These are phyloP conservation scores for Scopulariopsis brevicaulis DNA, from an alignment of 2,329 filamentous ascomycete species.

Conservation along the genomic window DNA sequence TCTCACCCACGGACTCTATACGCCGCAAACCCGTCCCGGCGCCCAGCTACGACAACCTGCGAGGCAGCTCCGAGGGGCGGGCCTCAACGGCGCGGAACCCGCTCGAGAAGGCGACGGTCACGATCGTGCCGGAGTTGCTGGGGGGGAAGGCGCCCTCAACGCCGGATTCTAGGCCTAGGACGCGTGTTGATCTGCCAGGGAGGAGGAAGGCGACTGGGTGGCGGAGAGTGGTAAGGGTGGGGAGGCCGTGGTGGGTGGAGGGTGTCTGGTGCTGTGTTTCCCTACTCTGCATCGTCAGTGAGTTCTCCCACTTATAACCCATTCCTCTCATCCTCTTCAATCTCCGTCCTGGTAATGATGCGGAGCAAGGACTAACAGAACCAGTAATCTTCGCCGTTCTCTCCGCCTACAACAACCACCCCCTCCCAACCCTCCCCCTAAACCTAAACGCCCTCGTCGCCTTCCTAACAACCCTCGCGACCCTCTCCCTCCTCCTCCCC, in stretches of 20 bases:
- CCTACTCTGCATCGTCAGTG: conserved; percentile 2
- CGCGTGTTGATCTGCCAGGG: neutral
- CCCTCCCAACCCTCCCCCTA: conserved; percentile 11
- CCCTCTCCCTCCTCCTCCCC: conserved; percentile 12
- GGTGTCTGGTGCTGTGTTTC: neutral
- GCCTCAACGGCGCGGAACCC: conserved; percentile 1
- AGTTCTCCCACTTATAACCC: neutral
- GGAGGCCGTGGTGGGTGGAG: conserved; percentile 1
- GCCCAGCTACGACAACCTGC: neutral
- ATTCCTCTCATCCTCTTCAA: neutral
- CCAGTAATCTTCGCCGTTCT: conserved; percentile 6
- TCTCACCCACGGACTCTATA: conserved; percentile 1
- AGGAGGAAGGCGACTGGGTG: neutral
- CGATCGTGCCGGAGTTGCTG: conserved; percentile 4
- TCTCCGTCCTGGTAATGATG: neutral
- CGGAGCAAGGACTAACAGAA: neutral
- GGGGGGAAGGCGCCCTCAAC: conserved; percentile 1
- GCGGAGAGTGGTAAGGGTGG: neutral
- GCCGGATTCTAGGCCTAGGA: conserved; percentile 1
- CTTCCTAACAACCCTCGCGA: conserved; percentile 15
- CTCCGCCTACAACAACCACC: conserved; percentile 8
- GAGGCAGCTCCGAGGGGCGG: neutral
- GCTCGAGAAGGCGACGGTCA: conserved; percentile 3
- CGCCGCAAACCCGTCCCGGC: conserved; percentile 3
- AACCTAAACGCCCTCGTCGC: conserved; percentile 17